These are phyloP conservation scores for Serendipita sp. DNA, from an alignment of 1,284 basidiomycete species.

Conservation along the genomic window DNA sequence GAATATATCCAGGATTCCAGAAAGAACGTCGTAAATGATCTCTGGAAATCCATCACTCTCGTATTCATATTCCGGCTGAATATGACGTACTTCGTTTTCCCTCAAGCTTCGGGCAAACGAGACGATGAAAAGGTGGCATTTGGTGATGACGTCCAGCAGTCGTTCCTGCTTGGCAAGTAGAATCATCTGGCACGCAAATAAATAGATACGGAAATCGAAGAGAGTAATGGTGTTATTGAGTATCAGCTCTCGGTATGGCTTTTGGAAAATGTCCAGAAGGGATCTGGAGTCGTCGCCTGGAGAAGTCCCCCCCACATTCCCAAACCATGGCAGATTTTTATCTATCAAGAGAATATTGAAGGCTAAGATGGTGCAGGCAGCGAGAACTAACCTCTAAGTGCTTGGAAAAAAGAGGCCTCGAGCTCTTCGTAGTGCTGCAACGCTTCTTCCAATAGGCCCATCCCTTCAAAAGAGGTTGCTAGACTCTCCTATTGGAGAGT, in stretches of 20 bases:
- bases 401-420: slow-evolving; percentile 72
- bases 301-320: slow-evolving; percentile 58
- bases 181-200: slow-evolving; percentile 75
- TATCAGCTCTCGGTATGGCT: slow-evolving; percentile 81
- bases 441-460: slow-evolving; percentile 82
- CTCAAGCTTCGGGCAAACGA: slow-evolving; percentile 68
- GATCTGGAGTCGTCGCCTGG: slow-evolving; percentile 69
- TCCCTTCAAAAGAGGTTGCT: slow-evolving; percentile 81
- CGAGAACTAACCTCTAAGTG: slow-evolving; percentile 22
- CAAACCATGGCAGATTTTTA: slow-evolving; percentile 82
- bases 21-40: slow-evolving; percentile 61
- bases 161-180: slow-evolving; percentile 62
- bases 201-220: slow-evolving; percentile 87
- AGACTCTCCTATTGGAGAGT: slow-evolving; percentile 64
- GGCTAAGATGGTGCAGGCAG: background rate
- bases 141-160: slow-evolving; percentile 52
- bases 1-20: slow-evolving; percentile 92
- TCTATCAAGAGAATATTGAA: slow-evolving; percentile 38
- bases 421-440: slow-evolving; percentile 83
- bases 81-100: slow-evolving; percentile 50
- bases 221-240: slow-evolving; percentile 83
- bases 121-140: slow-evolving; percentile 58
- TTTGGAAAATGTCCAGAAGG: slow-evolving; percentile 65
- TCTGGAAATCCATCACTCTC: slow-evolving; percentile 27
- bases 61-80: background rate